phyloP scores from a whole-genome alignment of 1,284 basidiomycete species.

The Sparassis latifolia region DNA sequence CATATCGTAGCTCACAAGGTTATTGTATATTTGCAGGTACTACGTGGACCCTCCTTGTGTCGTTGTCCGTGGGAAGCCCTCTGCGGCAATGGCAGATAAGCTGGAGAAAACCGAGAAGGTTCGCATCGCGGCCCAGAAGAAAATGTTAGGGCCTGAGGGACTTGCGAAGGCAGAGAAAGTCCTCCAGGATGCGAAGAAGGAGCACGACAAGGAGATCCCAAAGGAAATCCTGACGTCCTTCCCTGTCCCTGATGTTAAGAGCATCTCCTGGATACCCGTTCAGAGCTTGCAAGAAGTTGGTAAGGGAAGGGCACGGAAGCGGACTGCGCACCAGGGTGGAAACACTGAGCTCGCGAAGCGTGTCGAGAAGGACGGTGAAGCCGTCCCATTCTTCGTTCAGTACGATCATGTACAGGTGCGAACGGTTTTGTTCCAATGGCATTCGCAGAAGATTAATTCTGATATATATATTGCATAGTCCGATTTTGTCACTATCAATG shows the following conservation, averaged over 20 bases:
- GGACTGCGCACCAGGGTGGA: slow-evolving; percentile 14
- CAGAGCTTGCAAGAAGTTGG: slow-evolving; percentile 70
- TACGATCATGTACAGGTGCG: slow-evolving; percentile 82
- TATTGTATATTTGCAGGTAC: slow-evolving; percentile 45
- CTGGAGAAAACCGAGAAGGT: slow-evolving; percentile 81
- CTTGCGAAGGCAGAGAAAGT: slow-evolving; percentile 65
- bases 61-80: slow-evolving; percentile 84
- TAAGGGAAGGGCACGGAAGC: slow-evolving; percentile 34
- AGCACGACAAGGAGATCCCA: slow-evolving; percentile 84
- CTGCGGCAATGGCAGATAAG: slow-evolving; percentile 75
- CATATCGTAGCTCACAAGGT: neutral
- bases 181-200: slow-evolving; percentile 80
- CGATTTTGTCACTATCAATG: slow-evolving; percentile 84
- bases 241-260: slow-evolving; percentile 82
- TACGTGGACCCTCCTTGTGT: slow-evolving; percentile 68
- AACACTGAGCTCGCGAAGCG: slow-evolving; percentile 48
- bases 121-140: slow-evolving; percentile 67
- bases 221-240: slow-evolving; percentile 76
- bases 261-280: slow-evolving; percentile 93
- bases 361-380: slow-evolving; percentile 63
- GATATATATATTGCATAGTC: slow-evolving; percentile 44
- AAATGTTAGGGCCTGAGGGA: slow-evolving; percentile 74
- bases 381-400: slow-evolving; percentile 86
- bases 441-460: slow-evolving; percentile 1
- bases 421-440: neutral